Percentiles rank a stretch among this genome's conserved stretches.
Conservation (phyloP, 176 grass and related monocot species). For the Raddia distichophylla region DNA sequence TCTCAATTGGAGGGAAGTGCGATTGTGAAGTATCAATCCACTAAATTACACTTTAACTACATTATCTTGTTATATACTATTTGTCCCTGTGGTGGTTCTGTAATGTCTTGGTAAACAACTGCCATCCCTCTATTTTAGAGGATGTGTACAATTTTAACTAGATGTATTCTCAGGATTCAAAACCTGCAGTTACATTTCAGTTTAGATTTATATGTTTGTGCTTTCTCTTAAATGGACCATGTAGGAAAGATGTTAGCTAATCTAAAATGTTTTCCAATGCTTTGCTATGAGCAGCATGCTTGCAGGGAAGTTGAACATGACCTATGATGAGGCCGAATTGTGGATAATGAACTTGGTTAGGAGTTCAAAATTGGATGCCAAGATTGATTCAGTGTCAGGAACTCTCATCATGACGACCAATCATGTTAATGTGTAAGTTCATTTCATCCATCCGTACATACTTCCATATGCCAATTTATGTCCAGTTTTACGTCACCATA, state of each 20-base stretch:
- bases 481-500: no score
- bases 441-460: background rate
- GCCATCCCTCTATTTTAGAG: background rate
- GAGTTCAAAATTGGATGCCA: constrained; percentile 88
- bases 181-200: background rate
- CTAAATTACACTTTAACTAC: background rate
- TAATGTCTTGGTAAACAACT: background rate
- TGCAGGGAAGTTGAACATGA: constrained; percentile 86
- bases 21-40: background rate
- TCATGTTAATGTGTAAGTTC: constrained; percentile 86
- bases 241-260: background rate
- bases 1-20: background rate
- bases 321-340: constrained; percentile 67
- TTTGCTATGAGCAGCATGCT: constrained; percentile 65
- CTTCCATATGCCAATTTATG: background rate
- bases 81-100: background rate
- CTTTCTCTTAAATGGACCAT: background rate
- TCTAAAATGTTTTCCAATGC: constrained; percentile 5
- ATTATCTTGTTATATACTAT: background rate
- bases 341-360: constrained; percentile 93
- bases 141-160: background rate
- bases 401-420: constrained; percentile 84
- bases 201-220: background rate
- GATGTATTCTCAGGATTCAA: background rate
- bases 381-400: constrained; percentile 79